Percentiles rank a stretch among this genome's conserved stretches.
phyloP scores from a whole-genome alignment of 192 early-diverging fungal species.

The Umbelopsis sp. region DNA sequence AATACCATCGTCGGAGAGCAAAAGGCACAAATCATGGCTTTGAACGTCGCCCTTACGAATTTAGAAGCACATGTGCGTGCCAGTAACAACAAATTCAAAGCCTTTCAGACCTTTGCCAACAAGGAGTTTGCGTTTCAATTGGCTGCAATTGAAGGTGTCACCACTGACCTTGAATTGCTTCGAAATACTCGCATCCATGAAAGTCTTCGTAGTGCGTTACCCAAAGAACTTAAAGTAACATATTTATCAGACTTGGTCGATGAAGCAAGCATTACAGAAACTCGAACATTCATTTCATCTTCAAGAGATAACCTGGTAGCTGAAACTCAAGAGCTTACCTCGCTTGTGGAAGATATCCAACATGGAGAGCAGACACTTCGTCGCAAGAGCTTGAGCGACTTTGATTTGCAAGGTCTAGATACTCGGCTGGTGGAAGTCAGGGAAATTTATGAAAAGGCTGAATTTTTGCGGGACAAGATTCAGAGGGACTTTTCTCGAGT shows the following conservation, averaged over 20 bases:
- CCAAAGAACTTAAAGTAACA: neutral
- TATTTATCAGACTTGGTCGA: neutral
- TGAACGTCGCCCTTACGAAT: conserved; percentile 54
- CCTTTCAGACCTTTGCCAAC: conserved; percentile 40
- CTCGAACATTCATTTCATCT: neutral
- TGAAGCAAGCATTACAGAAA: neutral
- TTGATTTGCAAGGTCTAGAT: conserved; percentile 27
- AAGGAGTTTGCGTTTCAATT: conserved; percentile 45
- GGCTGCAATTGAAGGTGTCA: conserved; percentile 29
- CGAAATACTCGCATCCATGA: conserved; percentile 51
- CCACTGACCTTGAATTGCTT: conserved; percentile 43
- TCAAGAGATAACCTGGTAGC: neutral
- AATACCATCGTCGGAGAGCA: conserved; percentile 48
- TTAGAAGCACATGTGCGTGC: conserved; percentile 47
- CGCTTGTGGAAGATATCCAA: conserved; percentile 10
- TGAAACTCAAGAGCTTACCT: conserved; percentile 25
- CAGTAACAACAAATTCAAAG: conserved; percentile 36
- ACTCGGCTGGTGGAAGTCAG: conserved; percentile 22
- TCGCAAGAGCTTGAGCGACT: conserved; percentile 13
- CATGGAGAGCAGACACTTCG: conserved; percentile 18
- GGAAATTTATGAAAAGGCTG: conserved; percentile 13
- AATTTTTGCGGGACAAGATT: conserved; percentile 25
- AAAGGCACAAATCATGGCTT: conserved; percentile 48
- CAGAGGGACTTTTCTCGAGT: conserved; percentile 27
- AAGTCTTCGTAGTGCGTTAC: conserved; percentile 21